Conservation (phyloP, 257 asterid genomes). For the Apocynum venetum region DNA sequence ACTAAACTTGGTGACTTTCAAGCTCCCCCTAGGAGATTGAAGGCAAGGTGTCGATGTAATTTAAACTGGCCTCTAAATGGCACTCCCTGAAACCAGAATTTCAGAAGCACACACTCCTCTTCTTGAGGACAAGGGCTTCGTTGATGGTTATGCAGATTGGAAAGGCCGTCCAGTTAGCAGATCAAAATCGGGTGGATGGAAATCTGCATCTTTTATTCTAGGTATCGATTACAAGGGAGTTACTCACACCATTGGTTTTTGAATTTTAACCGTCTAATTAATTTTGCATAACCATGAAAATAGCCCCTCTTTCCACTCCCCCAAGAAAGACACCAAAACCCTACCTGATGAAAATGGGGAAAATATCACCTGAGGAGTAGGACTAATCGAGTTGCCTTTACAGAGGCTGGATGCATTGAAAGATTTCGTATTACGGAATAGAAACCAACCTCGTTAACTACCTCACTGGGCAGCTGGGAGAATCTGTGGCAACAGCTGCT, state of each 20-base stretch:
- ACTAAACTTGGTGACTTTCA: too few species aligned
- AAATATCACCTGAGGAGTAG: background rate
- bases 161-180: background rate
- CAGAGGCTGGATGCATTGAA: slow-evolving; percentile 32
- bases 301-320: background rate
- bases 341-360: background rate
- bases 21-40: too few species aligned
- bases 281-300: background rate
- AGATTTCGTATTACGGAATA: slow-evolving; percentile 32
- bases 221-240: background rate
- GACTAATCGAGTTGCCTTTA: background rate
- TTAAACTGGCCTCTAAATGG: background rate
- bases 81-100: background rate
- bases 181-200: background rate
- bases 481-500: slow-evolving; percentile 34
- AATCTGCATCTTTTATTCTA: background rate
- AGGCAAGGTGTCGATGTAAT: too few species aligned
- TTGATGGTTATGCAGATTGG: slow-evolving; percentile 6
- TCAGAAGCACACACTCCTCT: background rate
- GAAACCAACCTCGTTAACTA: slow-evolving; percentile 31
- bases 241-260: background rate
- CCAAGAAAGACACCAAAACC: background rate
- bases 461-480: slow-evolving; percentile 35
- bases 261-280: background rate
- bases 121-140: background rate